Base-by-base conservation (phyloP, 2,329 filamentous ascomycete species). In the Juglanconis juglandina region DNA sequence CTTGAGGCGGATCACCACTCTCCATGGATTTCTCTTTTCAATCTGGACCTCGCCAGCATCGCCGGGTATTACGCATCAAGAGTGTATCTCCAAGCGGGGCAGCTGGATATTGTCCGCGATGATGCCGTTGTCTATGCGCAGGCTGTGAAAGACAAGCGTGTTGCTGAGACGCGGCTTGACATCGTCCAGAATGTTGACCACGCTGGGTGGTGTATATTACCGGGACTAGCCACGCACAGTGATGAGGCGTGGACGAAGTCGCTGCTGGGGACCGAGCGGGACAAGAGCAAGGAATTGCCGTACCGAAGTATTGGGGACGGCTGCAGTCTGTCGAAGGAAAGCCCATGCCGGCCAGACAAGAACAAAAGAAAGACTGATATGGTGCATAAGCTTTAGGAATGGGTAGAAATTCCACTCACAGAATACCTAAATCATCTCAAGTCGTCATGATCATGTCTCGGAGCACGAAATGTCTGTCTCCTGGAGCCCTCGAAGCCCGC, bases 1-100 rank as follows among this genome's bases (percentile, higher is more conserved):
- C 44, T 62, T 17, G 17, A 30, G 4, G 53, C 62, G 1, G 62
- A 58, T 42, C 52, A 39, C 5, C 5, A 34, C 9, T 64, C 60
- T 24, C 56, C 59, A 7, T 64, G 60, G 60, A 56, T 46, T 14
- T 55, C 62, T 30, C 57, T 60, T 2, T 50, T 60, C 2, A 60
- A 57, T 35, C 41, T 56, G 14, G 52, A 59, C 30, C 39, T 63
- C 10, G 32, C n/a, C 32, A 48, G 32, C 5, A 42, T 56, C 37
- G 41, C 48, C 5, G 46, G 51, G 4, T 13, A 59, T 17, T 39
- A 55, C 8, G 37, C 51, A 8, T 33, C 49, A 8, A 47, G 11
- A 3, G 46, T 62, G 13, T 58, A 50, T n/a, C 42, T 53, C 3
- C 60, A 63, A 51, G 60, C 55, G n/a, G 60, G 60, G 9, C 41